Evolutionary conservation across 2,329 filamentous ascomycete species (phyloP).

Genomic region (Seiridium unicorne): DNA sequence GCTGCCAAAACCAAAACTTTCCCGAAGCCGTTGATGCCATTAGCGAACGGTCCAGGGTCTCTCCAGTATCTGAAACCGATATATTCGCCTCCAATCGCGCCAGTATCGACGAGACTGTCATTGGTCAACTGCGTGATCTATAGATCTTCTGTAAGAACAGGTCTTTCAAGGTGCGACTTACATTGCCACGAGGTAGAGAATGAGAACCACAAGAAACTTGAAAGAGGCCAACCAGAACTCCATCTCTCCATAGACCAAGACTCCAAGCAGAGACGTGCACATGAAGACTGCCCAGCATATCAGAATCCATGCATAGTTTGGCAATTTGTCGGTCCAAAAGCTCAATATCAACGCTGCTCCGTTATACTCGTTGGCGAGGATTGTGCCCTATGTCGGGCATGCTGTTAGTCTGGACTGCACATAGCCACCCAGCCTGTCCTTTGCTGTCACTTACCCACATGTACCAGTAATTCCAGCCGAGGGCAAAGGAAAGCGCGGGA

Average conservation of each 20-base stretch:
- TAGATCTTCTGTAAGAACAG: conserved; percentile 7
- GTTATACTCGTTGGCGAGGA: not conserved
- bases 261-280: conserved; percentile 31
- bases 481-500: conserved; percentile 41
- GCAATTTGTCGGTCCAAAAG: conserved; percentile 41
- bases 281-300: conserved; percentile 43
- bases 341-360: not conserved
- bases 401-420: not conserved
- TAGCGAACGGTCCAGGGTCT: conserved; percentile 29
- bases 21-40: conserved; percentile 32
- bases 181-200: not conserved
- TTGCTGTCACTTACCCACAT: not conserved
- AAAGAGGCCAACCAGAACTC: conserved; percentile 28
- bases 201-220: conserved; percentile 21
- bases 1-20: conserved; percentile 32
- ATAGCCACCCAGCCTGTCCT: not conserved
- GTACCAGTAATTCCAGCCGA: conserved; percentile 50
- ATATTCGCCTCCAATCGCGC: conserved; percentile 30
- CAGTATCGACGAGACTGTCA: conserved; percentile 22
- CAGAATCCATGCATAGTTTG: conserved; percentile 41
- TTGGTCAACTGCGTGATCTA: too few relatives aligned
- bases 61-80: conserved; percentile 32
- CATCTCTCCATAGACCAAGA: conserved; percentile 29
- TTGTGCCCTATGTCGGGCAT: not conserved
- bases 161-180: not conserved